A percentile compares a stretch with the other conserved stretches of the same genome.
phyloP scores from a whole-genome alignment of 306 rosid species.

The Albizia julibrissin region DNA sequence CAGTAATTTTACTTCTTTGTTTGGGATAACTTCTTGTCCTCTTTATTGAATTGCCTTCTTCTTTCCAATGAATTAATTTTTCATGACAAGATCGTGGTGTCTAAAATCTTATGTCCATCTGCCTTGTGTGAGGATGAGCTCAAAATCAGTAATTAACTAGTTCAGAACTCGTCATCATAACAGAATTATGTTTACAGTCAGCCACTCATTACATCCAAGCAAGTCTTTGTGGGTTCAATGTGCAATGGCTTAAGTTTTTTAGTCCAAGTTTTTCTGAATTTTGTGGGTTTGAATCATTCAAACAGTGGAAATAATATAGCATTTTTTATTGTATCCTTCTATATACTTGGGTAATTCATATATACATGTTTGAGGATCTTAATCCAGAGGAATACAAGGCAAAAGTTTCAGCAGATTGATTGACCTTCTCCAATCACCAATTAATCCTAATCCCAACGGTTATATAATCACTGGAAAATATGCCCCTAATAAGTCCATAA shows the following conservation, averaged over 20 bases:
- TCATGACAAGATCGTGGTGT: background rate
- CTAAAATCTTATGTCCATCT: background rate
- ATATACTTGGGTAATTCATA: background rate
- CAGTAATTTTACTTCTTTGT: background rate
- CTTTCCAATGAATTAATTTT: background rate
- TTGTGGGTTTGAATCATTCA: background rate
- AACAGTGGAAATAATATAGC: background rate
- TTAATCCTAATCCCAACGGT: background rate
- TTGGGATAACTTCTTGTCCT: background rate
- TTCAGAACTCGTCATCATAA: background rate
- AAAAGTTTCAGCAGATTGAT: background rate
- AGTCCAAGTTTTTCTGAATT: slow-evolving; percentile 2
- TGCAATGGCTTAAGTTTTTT: background rate
- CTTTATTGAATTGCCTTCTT: background rate
- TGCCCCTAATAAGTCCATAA: background rate
- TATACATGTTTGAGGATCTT: background rate
- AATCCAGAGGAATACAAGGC: background rate
- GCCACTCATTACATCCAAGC: background rate
- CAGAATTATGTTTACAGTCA: background rate
- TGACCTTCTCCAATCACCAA: background rate
- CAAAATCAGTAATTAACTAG: slow-evolving; percentile 19
- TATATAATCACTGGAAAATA: background rate
- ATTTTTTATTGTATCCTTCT: background rate
- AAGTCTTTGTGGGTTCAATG: background rate
- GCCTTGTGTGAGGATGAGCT: background rate